Evolutionary conservation across 441 rosid species (phyloP).

Genomic region (Gossypium davidsonii): DNA sequence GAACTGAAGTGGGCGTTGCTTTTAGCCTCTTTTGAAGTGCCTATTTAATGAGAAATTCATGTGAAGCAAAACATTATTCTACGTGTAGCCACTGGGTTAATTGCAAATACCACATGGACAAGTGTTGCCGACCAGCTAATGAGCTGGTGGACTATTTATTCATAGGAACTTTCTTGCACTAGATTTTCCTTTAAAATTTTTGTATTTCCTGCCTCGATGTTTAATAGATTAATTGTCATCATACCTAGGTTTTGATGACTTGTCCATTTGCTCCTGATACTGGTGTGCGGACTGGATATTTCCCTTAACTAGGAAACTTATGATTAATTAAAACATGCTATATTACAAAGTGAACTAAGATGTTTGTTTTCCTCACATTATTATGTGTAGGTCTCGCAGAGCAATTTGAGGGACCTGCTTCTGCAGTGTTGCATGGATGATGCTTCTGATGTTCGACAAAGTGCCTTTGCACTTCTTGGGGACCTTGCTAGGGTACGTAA

Average conservation of each 20-base stretch:
- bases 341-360: not conserved
- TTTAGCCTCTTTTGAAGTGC: not conserved
- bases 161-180: not conserved
- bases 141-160: not conserved
- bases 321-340: not conserved
- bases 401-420: constrained; percentile 79
- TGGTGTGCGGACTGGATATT: constrained; percentile 2
- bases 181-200: not conserved
- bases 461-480: constrained; percentile 97
- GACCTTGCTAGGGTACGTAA: constrained; percentile 86
- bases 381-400: constrained; percentile 60
- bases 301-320: not conserved
- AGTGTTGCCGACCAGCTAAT: not conserved
- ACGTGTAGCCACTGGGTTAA: not conserved
- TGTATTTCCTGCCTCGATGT: not conserved
- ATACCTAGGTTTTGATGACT: not conserved
- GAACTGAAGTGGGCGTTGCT: not conserved
- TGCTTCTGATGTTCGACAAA: constrained; percentile 83
- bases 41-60: not conserved
- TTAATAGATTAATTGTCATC: not conserved
- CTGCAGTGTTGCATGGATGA: constrained; percentile 92
- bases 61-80: not conserved
- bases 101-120: not conserved
- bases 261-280: not conserved
- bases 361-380: not conserved